Evolutionary conservation across 768 basidiomycete species (phyloP), one percentile per base, ranked within the genome.

Genomic region (Mycena galopus): DNA sequence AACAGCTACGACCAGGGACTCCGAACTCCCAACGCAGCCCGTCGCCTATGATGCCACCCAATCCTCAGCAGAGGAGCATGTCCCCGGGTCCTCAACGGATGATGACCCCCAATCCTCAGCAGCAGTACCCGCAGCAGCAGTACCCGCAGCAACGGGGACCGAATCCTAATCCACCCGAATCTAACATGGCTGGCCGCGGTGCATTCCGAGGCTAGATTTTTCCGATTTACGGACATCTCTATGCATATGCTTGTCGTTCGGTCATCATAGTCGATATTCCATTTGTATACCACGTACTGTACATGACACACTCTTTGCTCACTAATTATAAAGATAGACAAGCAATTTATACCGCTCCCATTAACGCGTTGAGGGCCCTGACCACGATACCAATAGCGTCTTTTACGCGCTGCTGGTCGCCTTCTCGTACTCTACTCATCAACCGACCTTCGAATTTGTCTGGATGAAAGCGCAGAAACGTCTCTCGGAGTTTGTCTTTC

Each of bases 361-460:
- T 89, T 44, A 94, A 78, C 2, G 76, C 75, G 70, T 90, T 93
- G 53, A 95, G 76, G 23, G 86, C 86, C 69, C 93, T 84, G 14
- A 86, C 91, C 7, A 95, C 89, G 37, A 88, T 86, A 7, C 90
- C 92, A 23, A 92, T 90, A 0, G 85, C 92, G 73, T 92, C 90
- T 61, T 82, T 82, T 3, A 93, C 91, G 19, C 73, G 77, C 51
- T 86, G 86, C 76, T 77, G 79, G 27, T 94, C 92, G 16, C 75
- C 76, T 35, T 83, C 81, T 51, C 74, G 76, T 8, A 94, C 84
- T 6, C 84, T 83, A 59, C 79, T 78, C 87, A 93, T 89, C 58
- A 94, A 82, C 37, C 93, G 86, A 23, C 93, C 92, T 78, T 94
- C 92, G 65, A 94, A 94, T 78, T 94, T 94, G 80, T 94, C 93